These are phyloP conservation scores for Capsicum chinense DNA, from an alignment of 257 asterid species.

Conservation along the genomic window DNA sequence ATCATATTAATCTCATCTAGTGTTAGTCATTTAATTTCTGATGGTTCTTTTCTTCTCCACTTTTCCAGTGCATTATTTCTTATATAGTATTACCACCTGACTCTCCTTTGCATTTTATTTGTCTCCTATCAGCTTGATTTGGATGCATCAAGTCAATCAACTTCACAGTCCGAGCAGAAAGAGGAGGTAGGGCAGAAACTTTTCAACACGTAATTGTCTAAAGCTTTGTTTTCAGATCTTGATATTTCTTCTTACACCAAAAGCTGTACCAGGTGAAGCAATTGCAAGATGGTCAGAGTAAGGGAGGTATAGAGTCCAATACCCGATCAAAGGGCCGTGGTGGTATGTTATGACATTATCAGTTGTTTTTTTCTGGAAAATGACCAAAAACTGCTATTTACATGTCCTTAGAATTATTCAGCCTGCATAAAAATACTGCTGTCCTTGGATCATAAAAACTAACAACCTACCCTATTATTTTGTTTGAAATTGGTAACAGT, in stretches of 20 bases:
- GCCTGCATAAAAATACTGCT: not conserved
- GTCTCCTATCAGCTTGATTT: constrained; percentile 52
- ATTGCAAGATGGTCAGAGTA: constrained; percentile 51
- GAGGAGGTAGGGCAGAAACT: constrained; percentile 46
- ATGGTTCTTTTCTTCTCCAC: constrained; percentile 14
- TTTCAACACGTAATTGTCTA: not conserved
- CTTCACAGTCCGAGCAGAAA: constrained; percentile 45
- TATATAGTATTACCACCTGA: constrained; percentile 7
- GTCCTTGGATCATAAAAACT: not conserved
- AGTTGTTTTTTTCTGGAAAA: not conserved
- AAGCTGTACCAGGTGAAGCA: constrained; percentile 43
- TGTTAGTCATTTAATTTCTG: not conserved
- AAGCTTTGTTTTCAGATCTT: constrained; percentile 21
- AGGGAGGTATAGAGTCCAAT: constrained; percentile 29
- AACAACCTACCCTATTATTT: not conserved
- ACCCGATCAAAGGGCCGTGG: constrained; percentile 28
- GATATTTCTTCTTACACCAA: constrained; percentile 32
- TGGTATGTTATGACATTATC: constrained; percentile 37
- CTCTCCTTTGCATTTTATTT: constrained; percentile 6
- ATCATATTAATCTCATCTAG: not conserved
- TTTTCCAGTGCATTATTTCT: not conserved
- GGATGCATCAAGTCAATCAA: constrained; percentile 52
- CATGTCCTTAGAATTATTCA: not conserved
- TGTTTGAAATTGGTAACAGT: not conserved
- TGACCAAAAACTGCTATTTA: constrained; percentile 19